phyloP scores from a whole-genome alignment of 805 yeast species.

The Candida broadrunensis region DNA sequence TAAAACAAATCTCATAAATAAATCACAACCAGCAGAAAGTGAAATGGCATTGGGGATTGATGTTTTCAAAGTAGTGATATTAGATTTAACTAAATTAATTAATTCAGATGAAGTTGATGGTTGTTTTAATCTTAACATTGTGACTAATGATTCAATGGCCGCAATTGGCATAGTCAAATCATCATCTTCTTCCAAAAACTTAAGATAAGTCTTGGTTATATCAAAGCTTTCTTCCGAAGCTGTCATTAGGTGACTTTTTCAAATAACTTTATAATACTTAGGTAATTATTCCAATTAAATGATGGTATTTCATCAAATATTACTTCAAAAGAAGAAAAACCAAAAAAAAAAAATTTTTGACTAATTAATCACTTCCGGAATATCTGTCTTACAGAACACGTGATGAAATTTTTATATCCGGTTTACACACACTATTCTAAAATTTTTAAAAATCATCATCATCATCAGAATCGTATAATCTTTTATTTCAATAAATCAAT shows the following conservation, averaged over 20 bases:
- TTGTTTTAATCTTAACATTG: slow-evolving; percentile 74
- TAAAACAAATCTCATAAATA: slow-evolving; percentile 89
- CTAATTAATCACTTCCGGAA: too few relatives aligned
- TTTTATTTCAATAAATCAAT: too few relatives aligned
- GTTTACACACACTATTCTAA: too few relatives aligned
- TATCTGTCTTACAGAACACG: too few relatives aligned
- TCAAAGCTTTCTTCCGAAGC: slow-evolving; percentile 47
- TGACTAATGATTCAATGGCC: slow-evolving; percentile 91
- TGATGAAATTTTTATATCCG: too few relatives aligned
- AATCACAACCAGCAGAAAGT: slow-evolving; percentile 94
- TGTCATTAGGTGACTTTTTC: slow-evolving; percentile 4
- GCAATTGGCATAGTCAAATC: slow-evolving; percentile 99
- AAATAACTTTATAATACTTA: too few relatives aligned
- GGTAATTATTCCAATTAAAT: too few relatives aligned
- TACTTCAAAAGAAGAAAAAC: too few relatives aligned
- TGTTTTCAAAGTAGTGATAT: slow-evolving; percentile 69
- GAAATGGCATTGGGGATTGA: slow-evolving; percentile 90
- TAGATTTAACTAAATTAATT: slow-evolving; percentile 74
- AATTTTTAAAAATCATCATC: too few relatives aligned
- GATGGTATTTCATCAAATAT: too few relatives aligned
- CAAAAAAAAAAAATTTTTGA: too few relatives aligned
- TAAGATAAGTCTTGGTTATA: slow-evolving; percentile 75
- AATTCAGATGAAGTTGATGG: slow-evolving; percentile 94
- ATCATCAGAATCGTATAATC: too few relatives aligned
- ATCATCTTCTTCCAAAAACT: slow-evolving; percentile 82